Base-by-base conservation (phyloP, 768 basidiomycete species). In the Polyporus arcularius region DNA sequence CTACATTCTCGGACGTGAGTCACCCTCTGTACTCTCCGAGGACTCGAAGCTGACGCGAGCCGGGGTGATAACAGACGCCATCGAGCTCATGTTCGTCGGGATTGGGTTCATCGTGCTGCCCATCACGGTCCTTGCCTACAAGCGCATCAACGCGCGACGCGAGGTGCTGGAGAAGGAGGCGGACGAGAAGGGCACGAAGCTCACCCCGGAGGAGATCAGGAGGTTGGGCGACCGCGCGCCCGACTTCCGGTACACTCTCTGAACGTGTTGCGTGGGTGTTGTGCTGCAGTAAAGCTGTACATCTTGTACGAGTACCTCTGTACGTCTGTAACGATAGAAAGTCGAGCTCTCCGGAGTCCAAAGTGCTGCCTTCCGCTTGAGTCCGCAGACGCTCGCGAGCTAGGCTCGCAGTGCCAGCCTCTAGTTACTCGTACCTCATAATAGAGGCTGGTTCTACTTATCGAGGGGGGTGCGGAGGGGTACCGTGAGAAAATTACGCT, bases 61-160 rank as follows among this genome's bases (percentile, higher is more conserved):
- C 21, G 46, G n/a, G 26, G 1, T 14, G 1, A 48, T 10, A 1
- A n/a, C 47, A 87, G 87, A 87, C 67, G 85, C 75, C 2, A 49
- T 86, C 11, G 86, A 88, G 69, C 73, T 89, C 18, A 86, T 86
- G 83, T 86, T 88, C 58, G 77, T 87, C 28, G 82, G 81, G 3
- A 84, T 89, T 31, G 87, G 88, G 0, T 73, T 87, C 65, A 75
- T 87, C 15, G 69, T 72, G 39, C 66, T 85, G 1, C 82, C 83
- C 0, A 70, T 81, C n/a, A 74, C 79, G 16, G 77, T 82, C 3
- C 40, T 85, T 5, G 48, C 71, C 2, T 89, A 89, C 67, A 78
- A 53, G 35, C 77, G 77, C 45, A 85, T 88, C 71, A 89, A 89
- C 69, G 67, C 71, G 11, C 72, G 73, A 57, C 77, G 87, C 32